Conservation (phyloP, 768 basidiomycete genomes). For the Nidularia pulvinata region DNA sequence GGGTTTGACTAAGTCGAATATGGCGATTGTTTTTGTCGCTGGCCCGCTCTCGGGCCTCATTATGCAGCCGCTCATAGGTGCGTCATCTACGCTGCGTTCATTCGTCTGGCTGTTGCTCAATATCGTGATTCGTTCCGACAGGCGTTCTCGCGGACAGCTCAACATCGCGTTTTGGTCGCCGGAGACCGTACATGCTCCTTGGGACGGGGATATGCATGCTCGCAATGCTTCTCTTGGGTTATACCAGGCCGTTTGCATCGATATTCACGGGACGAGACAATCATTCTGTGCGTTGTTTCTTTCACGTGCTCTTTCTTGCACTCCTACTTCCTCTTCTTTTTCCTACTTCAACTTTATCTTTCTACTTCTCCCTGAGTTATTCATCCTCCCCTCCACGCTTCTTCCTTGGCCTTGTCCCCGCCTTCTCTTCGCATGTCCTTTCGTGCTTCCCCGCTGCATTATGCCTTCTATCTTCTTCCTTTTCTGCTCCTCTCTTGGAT, state of each 20-base stretch:
- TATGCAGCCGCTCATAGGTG: constrained; percentile 87
- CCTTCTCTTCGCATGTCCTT: not conserved
- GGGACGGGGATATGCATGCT: constrained; percentile 65
- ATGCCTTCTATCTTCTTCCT: too few relatives aligned
- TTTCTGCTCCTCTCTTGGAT: too few relatives aligned
- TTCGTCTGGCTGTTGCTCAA: not conserved
- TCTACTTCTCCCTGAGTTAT: too few relatives aligned
- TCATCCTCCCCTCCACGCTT: too few relatives aligned
- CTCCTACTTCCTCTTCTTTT: too few relatives aligned
- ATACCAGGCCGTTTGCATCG: constrained; percentile 68
- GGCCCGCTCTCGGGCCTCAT: constrained; percentile 90
- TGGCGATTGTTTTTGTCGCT: constrained; percentile 92
- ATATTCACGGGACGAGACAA: constrained; percentile 34
- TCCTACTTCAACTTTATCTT: too few relatives aligned
- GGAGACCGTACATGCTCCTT: constrained; percentile 83
- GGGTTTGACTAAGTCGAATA: constrained; percentile 81
- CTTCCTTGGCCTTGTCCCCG: too few relatives aligned
- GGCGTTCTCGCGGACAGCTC: constrained; percentile 81
- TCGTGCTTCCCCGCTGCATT: too few relatives aligned
- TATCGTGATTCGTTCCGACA: constrained; percentile 23
- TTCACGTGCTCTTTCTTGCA: too few relatives aligned
- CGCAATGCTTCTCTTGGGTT: constrained; percentile 84
- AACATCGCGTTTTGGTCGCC: constrained; percentile 79
- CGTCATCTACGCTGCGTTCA: not conserved
- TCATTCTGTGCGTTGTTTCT: constrained; percentile 24